Evolutionary conservation across 2,329 filamentous ascomycete species (phyloP).

Genomic region (Pleochaeta shiraiana): DNA sequence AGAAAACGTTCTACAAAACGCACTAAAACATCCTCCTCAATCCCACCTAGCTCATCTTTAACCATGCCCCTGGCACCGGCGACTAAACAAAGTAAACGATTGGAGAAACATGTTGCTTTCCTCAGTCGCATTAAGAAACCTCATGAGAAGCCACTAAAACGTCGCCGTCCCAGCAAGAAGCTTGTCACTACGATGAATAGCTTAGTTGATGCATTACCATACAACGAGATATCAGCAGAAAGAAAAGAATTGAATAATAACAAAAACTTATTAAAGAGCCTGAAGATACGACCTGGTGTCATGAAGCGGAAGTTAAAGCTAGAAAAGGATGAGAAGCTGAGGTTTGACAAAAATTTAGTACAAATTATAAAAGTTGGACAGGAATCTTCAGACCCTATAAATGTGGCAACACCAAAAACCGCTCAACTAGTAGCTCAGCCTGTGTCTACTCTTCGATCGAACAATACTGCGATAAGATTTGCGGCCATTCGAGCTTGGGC

Average conservation of each 20-base stretch:
- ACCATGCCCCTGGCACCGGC: constrained; percentile 22
- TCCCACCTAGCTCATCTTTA: constrained; percentile 18
- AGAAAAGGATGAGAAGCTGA: constrained; percentile 57
- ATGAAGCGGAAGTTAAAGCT: constrained; percentile 66
- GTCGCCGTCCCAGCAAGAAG: constrained; percentile 52
- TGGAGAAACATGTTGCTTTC: constrained; percentile 62
- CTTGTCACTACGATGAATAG: constrained; percentile 53
- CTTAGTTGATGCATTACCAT: constrained; percentile 60
- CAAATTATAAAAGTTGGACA: constrained; percentile 25
- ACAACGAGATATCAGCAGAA: constrained; percentile 21
- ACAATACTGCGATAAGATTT: constrained; percentile 35
- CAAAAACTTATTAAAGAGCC: constrained; percentile 46
- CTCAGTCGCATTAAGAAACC: constrained; percentile 52
- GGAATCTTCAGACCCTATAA: no score
- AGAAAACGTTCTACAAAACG: constrained; percentile 35
- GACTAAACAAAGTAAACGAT: constrained; percentile 73
- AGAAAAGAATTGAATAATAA: constrained; percentile 25
- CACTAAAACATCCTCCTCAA: constrained; percentile 27
- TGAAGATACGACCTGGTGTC: constrained; percentile 56
- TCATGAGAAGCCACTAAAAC: constrained; percentile 32
- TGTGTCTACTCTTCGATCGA: constrained; percentile 6
- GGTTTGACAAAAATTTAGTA: constrained; percentile 69
- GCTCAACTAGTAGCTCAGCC: constrained; percentile 4
- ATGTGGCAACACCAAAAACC: neutral
- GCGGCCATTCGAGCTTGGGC: constrained; percentile 69